Evolutionary conservation across 495 filamentous ascomycete species (phyloP), one percentile per base, ranked within the genome.

Genomic region (Aspergillus cavernicola): DNA sequence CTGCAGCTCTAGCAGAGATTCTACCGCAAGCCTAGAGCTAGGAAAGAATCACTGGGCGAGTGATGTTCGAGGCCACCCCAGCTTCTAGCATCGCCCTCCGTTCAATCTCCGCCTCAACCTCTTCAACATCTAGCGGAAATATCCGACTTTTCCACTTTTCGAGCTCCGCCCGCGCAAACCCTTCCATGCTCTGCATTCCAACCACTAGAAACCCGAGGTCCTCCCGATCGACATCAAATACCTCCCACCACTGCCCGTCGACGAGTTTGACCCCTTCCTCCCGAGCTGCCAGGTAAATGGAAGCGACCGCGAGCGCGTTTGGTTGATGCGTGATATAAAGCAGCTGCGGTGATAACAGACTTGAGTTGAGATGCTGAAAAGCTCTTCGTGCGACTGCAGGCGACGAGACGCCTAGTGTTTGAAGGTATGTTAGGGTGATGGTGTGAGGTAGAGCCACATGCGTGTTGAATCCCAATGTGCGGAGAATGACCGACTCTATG

Each of bases 171-270:
- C 62, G 64, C 37, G 82, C 85, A 68, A 87, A 92, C 0, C 82
- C 85, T 57, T 87, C 85, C 39, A 92, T 75, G 50, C 92, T 96
- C 42, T 80, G 71, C 82, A 98, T 83, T 0, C 76, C 91, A 22
- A 96, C 89, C 11, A 95, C 92, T 57, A 98, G 62, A 60, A 97
- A 97, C 3, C 93, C 93, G 41, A 97, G 73, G 66, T 96, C 91
- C 76, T 98, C 93, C 18, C 95, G 77, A 43, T 97, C 92, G n/a
- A 91, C 88, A 72, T 98, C 93, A 68, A 98, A 97, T 0, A 97
- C 88, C 70, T 95, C 91, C 93, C 93, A 98, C 93, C 93, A 98
- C 44, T 89, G 85, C 20, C 73, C 77, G 43, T 85, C 85, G 2
- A 92, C 87, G 67, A 97, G 75, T 65, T 87, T 89, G 24, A 86